phyloP scores from a whole-genome alignment of 106 monocot species.

The Acorus gramineus region DNA sequence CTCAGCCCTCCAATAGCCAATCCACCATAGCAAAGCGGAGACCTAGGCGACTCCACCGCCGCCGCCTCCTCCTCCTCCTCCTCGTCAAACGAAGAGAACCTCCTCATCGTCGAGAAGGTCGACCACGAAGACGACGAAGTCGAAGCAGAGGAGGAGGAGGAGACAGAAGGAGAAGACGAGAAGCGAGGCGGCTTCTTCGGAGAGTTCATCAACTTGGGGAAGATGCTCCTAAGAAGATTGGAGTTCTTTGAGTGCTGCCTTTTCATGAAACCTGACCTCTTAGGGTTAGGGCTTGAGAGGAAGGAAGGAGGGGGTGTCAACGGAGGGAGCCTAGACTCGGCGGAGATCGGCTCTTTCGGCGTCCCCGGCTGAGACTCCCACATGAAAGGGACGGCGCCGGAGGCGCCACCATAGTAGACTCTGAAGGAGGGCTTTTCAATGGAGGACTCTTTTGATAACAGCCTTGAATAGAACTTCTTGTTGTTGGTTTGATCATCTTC shows the following conservation, averaged over 20 bases:
- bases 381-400: slow-evolving; percentile 50
- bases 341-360: slow-evolving; percentile 24
- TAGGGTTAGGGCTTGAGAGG: slow-evolving; percentile 11
- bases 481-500: slow-evolving; percentile 1
- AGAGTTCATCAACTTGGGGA: slow-evolving; percentile 6
- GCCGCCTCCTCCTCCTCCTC: slow-evolving; percentile 19
- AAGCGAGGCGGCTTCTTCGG: not conserved
- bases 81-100: slow-evolving; percentile 14
- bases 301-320: slow-evolving; percentile 68
- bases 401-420: slow-evolving; percentile 37
- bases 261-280: not conserved
- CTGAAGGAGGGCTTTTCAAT: slow-evolving; percentile 31
- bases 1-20: not conserved
- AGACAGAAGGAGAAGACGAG: too few relatives aligned
- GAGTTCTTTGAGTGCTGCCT: not conserved
- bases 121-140: too few relatives aligned
- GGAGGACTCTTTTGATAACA: slow-evolving; percentile 29
- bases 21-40: slow-evolving; percentile 24
- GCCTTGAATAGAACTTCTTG: slow-evolving; percentile 23
- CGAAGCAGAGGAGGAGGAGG: too few relatives aligned
- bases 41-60: slow-evolving; percentile 20
- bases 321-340: slow-evolving; percentile 20
- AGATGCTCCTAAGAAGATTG: slow-evolving; percentile 5
- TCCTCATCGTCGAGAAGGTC: slow-evolving; percentile 7
- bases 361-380: slow-evolving; percentile 80